phyloP scores from a whole-genome alignment of 257 asterid genomes.

The Ophiorrhiza pumila region DNA sequence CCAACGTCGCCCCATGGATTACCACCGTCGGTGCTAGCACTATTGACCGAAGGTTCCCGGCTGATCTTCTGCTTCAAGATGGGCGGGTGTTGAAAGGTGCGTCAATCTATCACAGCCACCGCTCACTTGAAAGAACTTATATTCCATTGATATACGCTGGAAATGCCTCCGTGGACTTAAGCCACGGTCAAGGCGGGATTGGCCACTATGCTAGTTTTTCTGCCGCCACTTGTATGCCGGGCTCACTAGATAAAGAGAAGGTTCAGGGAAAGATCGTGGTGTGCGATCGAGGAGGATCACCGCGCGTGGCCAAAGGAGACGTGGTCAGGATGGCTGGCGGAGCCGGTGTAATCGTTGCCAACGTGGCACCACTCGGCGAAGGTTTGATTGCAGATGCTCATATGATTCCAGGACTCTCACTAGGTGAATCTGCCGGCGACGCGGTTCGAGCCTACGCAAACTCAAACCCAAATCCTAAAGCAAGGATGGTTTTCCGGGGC shows the following conservation, averaged over 20 bases:
- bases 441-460: conserved; percentile 39
- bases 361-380: conserved; percentile 74
- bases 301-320: conserved; percentile 69
- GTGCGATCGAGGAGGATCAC: conserved; percentile 72
- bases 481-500: conserved; percentile 56
- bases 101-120: conserved; percentile 47
- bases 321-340: conserved; percentile 68
- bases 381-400: conserved; percentile 81
- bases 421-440: conserved; percentile 49
- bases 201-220: conserved; percentile 35
- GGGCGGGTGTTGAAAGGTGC: conserved; percentile 54
- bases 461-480: conserved; percentile 51
- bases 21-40: conserved; percentile 91
- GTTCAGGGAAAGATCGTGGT: conserved; percentile 73
- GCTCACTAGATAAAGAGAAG: conserved; percentile 42
- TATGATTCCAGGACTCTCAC: conserved; percentile 58
- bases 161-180: conserved; percentile 38
- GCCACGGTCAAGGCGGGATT: conserved; percentile 31
- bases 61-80: conserved; percentile 55
- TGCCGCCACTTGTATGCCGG: conserved; percentile 47
- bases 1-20: conserved; percentile 86
- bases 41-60: conserved; percentile 68
- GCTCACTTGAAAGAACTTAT: conserved; percentile 24
- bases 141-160: conserved; percentile 58
- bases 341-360: conserved; percentile 64